phyloP scores from a whole-genome alignment of 176 grass and related monocot genomes.

The Phyllostachys edulis region DNA sequence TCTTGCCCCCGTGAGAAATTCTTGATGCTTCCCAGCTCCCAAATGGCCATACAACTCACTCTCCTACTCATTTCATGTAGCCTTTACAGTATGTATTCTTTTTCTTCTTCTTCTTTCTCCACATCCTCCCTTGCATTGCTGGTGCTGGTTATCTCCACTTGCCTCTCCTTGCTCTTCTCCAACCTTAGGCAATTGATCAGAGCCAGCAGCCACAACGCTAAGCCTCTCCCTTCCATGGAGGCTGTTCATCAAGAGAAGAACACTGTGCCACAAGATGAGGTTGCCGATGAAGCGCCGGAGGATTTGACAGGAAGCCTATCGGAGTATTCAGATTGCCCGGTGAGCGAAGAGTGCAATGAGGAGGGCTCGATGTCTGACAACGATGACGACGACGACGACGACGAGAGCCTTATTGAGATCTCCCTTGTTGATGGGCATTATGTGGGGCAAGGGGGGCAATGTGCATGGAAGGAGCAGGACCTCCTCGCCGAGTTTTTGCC shows the following conservation, averaged over 20 bases:
- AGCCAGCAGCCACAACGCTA: slow-evolving; percentile 23
- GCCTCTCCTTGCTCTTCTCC: slow-evolving; percentile 59
- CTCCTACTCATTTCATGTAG: slow-evolving; percentile 74
- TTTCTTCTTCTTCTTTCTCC: slow-evolving; percentile 31
- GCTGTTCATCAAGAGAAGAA: slow-evolving; percentile 33
- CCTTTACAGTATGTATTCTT: slow-evolving; percentile 66
- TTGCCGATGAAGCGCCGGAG: neutral
- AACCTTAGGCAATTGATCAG: slow-evolving; percentile 46
- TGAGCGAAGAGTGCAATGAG: slow-evolving; percentile 25
- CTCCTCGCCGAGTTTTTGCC: slow-evolving; percentile 50
- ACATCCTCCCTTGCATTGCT: slow-evolving; percentile 61
- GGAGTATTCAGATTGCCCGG: slow-evolving; percentile 23
- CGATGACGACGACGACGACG: slow-evolving; percentile 57
- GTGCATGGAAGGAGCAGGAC: slow-evolving; percentile 41
- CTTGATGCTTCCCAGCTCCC: slow-evolving; percentile 60
- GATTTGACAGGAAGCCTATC: slow-evolving; percentile 11
- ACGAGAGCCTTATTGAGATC: slow-evolving; percentile 85
- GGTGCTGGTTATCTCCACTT: slow-evolving; percentile 54
- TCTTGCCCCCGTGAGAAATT: slow-evolving; percentile 3
- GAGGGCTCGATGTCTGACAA: slow-evolving; percentile 26
- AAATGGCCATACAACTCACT: slow-evolving; percentile 61
- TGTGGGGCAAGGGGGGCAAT: slow-evolving; percentile 27
- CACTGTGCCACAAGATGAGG: slow-evolving; percentile 35
- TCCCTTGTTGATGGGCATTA: slow-evolving; percentile 55
- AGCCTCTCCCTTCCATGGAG: slow-evolving; percentile 37